A percentile compares a stretch with the other conserved stretches of the same genome.
Evolutionary conservation across 2,329 filamentous ascomycete species (phyloP).

Genomic region (Falciphora oryzae): DNA sequence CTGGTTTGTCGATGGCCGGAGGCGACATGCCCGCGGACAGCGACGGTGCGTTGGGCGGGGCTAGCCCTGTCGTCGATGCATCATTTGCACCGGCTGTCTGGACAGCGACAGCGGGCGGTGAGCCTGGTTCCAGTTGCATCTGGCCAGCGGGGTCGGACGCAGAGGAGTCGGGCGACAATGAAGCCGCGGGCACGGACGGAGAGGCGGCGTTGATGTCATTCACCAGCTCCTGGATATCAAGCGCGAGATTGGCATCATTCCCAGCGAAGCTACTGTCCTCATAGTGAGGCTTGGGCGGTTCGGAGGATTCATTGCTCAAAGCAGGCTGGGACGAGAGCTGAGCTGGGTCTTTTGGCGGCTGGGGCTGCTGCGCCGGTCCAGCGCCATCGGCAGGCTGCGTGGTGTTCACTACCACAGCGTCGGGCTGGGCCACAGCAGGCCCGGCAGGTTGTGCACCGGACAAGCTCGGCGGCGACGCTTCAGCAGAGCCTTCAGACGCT

Average conservation of each 20-base stretch:
- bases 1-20: neutral
- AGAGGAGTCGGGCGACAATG: constrained; percentile 12
- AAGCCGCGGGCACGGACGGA: constrained; percentile 12
- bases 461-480: neutral
- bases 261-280: constrained; percentile 13
- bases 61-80: neutral
- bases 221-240: constrained; percentile 32
- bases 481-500: neutral
- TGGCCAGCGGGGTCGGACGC: constrained; percentile 11
- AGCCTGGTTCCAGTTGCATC: constrained; percentile 1
- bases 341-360: neutral
- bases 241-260: constrained; percentile 20
- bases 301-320: neutral
- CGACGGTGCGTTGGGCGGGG: neutral
- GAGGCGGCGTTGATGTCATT: constrained; percentile 25
- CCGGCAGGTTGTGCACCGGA: neutral
- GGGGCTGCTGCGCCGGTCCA: neutral
- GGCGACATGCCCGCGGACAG: too few relatives aligned
- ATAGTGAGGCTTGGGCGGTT: neutral
- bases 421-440: neutral
- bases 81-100: neutral
- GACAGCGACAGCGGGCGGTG: neutral
- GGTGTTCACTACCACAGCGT: neutral
- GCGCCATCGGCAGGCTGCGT: neutral
- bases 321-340: neutral